Evolutionary conservation across 192 early-diverging fungal species (phyloP).

Genomic region (Thamnidium elegans): DNA sequence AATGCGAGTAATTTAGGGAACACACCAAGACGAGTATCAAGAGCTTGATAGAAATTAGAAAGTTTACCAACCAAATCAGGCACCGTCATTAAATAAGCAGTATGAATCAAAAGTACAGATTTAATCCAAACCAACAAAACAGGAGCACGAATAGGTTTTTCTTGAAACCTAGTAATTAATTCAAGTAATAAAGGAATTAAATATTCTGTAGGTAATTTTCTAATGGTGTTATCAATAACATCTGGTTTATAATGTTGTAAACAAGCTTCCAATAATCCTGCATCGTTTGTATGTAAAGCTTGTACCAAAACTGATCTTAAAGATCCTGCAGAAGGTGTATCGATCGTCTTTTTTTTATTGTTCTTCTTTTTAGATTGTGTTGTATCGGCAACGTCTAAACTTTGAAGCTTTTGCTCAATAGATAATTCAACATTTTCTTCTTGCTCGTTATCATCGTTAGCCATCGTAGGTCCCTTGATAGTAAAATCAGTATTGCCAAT

Average conservation of each 20-base stretch:
- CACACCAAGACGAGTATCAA: slow-evolving; percentile 42
- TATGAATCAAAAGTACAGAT: slow-evolving; percentile 46
- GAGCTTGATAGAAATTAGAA: slow-evolving; percentile 48
- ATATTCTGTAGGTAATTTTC: slow-evolving; percentile 47
- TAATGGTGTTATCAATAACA: slow-evolving; percentile 39
- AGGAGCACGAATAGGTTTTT: slow-evolving; percentile 44
- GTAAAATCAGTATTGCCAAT: slow-evolving; percentile 40
- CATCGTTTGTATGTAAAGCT: slow-evolving; percentile 54
- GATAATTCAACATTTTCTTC: slow-evolving; percentile 29
- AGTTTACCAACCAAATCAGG: slow-evolving; percentile 49
- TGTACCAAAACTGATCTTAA: slow-evolving; percentile 52
- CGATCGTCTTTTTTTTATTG: slow-evolving; percentile 14
- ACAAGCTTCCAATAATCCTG: slow-evolving; percentile 44
- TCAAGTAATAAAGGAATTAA: slow-evolving; percentile 50
- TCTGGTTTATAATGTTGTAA: slow-evolving; percentile 38
- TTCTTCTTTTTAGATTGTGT: slow-evolving; percentile 1
- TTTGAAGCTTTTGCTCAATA: slow-evolving; percentile 44
- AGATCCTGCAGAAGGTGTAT: slow-evolving; percentile 45
- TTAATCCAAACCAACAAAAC: slow-evolving; percentile 52
- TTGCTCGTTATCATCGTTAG: slow-evolving; percentile 13
- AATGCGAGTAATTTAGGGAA: slow-evolving; percentile 49
- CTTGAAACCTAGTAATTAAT: slow-evolving; percentile 46
- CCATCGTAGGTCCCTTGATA: slow-evolving; percentile 31
- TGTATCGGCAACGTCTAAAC: slow-evolving; percentile 35
- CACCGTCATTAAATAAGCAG: slow-evolving; percentile 57